These are phyloP conservation scores for Oenanthe javanica DNA, from an alignment of 140 eudicot genomes.

Conservation along the genomic window DNA sequence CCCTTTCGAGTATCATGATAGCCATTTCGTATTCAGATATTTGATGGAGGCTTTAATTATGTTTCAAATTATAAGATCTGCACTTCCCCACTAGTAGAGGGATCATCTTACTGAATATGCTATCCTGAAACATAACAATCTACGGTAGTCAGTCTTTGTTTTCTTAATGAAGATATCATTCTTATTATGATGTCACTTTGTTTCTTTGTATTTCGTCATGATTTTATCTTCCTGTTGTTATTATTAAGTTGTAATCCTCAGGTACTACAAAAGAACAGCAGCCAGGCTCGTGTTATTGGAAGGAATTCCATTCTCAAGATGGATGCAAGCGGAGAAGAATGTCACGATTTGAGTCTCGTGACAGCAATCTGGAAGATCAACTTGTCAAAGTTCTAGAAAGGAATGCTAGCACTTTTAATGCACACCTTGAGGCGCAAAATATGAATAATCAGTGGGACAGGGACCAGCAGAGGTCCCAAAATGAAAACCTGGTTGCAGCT, in stretches of 20 bases:
- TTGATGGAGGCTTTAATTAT: background rate
- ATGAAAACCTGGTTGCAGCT: slow-evolving; percentile 43
- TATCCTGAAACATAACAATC: background rate
- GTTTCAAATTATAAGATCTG: background rate
- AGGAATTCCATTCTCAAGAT: slow-evolving; percentile 29
- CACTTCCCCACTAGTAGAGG: background rate
- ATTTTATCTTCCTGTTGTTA: background rate
- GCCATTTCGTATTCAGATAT: background rate
- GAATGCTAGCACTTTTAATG: slow-evolving; percentile 32
- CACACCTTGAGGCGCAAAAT: slow-evolving; percentile 50
- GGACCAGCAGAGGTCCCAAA: slow-evolving; percentile 53
- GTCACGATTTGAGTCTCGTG: slow-evolving; percentile 26
- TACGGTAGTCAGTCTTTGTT: background rate
- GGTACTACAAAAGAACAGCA: slow-evolving; percentile 36
- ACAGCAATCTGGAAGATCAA: slow-evolving; percentile 25
- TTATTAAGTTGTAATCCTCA: slow-evolving; percentile 3
- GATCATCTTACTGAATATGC: background rate
- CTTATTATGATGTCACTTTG: background rate
- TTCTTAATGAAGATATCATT: background rate
- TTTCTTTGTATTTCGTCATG: background rate
- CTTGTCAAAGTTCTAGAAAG: slow-evolving; percentile 50
- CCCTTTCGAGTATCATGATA: background rate
- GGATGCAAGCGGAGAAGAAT: slow-evolving; percentile 48
- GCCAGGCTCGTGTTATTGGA: slow-evolving; percentile 29
- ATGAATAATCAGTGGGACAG: slow-evolving; percentile 37